Conservation (phyloP, 345 rosid genomes). For the Fremontodendron californicum region DNA sequence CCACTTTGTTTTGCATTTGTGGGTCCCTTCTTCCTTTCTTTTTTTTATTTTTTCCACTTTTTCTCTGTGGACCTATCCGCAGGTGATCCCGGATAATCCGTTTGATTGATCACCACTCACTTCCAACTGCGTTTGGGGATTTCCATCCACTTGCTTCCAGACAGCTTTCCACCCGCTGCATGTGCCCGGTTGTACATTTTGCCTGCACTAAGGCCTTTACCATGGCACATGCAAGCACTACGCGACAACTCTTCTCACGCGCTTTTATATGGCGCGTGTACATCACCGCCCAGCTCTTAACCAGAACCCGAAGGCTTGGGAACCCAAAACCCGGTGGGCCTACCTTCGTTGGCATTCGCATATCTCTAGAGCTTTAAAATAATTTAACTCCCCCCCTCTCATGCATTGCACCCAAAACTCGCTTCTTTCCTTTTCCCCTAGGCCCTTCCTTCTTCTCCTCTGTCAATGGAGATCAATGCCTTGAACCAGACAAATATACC, state of each 20-base stretch:
- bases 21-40: not conserved
- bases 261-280: not conserved
- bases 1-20: not conserved
- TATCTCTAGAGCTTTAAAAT: not conserved
- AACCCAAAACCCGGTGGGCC: constrained; percentile 17
- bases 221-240: constrained; percentile 22
- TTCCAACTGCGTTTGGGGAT: not conserved
- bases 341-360: not conserved
- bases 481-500: constrained; percentile 9
- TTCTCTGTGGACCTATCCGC: constrained; percentile 11
- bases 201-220: constrained; percentile 8
- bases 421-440: not conserved
- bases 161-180: constrained; percentile 8
- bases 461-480: constrained; percentile 33
- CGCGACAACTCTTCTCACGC: not conserved
- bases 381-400: not conserved
- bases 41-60: not conserved
- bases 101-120: not conserved
- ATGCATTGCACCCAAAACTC: not conserved
- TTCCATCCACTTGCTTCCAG: not conserved
- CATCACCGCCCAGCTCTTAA: not conserved
- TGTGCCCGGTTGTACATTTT: constrained; percentile 6
- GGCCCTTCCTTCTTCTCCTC: constrained; percentile 15
- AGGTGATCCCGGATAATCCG: constrained; percentile 6
- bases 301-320: constrained; percentile 5